Percentiles rank a stretch among this genome's conserved stretches.
Conservation (phyloP, 495 filamentous ascomycete species). For the Pyrenula aspistea region DNA sequence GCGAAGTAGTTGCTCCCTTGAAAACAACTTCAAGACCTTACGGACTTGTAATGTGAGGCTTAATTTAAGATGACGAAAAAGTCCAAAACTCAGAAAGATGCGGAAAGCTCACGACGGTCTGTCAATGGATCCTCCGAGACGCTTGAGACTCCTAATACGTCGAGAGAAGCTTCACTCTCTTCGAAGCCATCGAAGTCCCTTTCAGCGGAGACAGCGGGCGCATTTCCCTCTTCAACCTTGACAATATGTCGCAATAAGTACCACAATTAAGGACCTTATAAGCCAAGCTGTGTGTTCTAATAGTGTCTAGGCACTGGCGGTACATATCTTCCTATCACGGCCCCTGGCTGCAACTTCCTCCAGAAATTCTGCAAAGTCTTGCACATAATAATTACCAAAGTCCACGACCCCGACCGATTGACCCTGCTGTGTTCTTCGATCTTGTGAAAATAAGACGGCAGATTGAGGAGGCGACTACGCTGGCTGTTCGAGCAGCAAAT, state of each 20-base stretch:
- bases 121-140: neutral
- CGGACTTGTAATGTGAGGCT: no score
- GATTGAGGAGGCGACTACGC: conserved; percentile 64
- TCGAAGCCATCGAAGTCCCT: neutral
- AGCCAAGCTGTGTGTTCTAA: conserved; percentile 2
- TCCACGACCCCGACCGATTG: conserved; percentile 61
- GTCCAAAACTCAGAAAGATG: neutral
- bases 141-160: neutral
- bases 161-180: neutral
- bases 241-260: conserved; percentile 68
- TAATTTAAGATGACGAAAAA: neutral
- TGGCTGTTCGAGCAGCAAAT: conserved; percentile 63
- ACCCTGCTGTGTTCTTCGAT: conserved; percentile 72
- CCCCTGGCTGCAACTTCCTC: conserved; percentile 76
- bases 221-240: conserved; percentile 24
- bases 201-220: neutral
- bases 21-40: no score
- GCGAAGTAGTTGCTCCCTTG: no score
- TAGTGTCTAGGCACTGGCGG: conserved; percentile 53
- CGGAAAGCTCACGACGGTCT: neutral
- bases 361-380: conserved; percentile 65
- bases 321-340: conserved; percentile 75
- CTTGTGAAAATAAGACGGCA: conserved; percentile 65
- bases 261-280: conserved; percentile 9
- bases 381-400: conserved; percentile 68